phyloP scores from a whole-genome alignment of 148 eudicot genomes.

The Drosera capensis region DNA sequence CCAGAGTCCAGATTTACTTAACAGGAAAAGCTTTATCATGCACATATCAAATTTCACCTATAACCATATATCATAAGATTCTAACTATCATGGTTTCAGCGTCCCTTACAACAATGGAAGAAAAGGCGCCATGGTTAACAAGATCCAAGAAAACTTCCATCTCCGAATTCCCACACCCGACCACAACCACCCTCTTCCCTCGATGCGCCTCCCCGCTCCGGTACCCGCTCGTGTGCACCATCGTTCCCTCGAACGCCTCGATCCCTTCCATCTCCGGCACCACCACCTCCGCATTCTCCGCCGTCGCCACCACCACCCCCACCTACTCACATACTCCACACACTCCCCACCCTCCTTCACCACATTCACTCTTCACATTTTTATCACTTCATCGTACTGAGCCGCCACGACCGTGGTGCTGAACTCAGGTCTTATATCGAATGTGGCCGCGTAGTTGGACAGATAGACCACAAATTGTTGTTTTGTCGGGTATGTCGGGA shows the following conservation, averaged over 20 bases:
- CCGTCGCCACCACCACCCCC: constrained; percentile 62
- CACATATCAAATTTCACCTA: too few species aligned
- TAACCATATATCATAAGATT: too few species aligned
- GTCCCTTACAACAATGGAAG: constrained; percentile 53
- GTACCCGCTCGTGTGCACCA: constrained; percentile 42
- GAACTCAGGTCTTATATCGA: constrained; percentile 23
- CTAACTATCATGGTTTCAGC: too few species aligned
- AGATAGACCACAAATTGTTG: constrained; percentile 42
- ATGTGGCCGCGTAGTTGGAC: constrained; percentile 23
- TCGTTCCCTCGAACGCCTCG: constrained; percentile 22
- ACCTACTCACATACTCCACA: constrained; percentile 26
- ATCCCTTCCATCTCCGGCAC: constrained; percentile 32
- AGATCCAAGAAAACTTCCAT: constrained; percentile 74
- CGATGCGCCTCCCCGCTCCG: constrained; percentile 28
- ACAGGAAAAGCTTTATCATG: too few species aligned
- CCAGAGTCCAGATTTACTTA: too few species aligned
- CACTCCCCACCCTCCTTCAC: constrained; percentile 7
- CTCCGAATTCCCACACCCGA: constrained; percentile 77
- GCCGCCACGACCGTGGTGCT: constrained; percentile 24
- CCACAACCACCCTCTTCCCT: constrained; percentile 40
- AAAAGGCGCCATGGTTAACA: constrained; percentile 39
- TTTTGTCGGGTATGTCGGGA: constrained; percentile 51
- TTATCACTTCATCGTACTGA: constrained; percentile 15
- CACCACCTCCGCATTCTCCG: constrained; percentile 49
- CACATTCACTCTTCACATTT: constrained; percentile 28